These are phyloP conservation scores for Phytopythium cucurbitacearum DNA, from an alignment of 352 stramenopile species.

Conservation along the genomic window DNA sequence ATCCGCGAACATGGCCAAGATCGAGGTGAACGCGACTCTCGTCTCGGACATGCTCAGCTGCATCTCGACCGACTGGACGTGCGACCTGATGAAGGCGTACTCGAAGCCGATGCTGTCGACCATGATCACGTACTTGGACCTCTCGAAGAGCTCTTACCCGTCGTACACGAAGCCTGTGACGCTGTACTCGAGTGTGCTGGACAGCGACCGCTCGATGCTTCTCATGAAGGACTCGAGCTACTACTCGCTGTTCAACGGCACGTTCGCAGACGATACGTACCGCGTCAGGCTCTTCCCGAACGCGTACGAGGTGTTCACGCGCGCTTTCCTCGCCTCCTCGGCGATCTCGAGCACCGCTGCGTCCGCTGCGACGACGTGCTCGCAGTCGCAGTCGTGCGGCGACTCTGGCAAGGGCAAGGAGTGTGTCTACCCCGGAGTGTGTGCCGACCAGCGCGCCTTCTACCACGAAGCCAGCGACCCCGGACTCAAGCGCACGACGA, in stretches of 20 bases:
- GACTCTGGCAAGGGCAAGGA: slow-evolving; percentile 49
- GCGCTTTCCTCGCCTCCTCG: slow-evolving; percentile 57
- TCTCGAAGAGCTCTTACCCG: slow-evolving; percentile 39
- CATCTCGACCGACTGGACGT: slow-evolving; percentile 63
- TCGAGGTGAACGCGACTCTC: slow-evolving; percentile 50
- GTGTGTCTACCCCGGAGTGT: slow-evolving; percentile 78
- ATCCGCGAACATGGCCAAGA: slow-evolving; percentile 24
- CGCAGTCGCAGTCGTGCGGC: slow-evolving; percentile 48
- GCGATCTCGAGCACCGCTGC: slow-evolving; percentile 40
- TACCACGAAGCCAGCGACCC: slow-evolving; percentile 81
- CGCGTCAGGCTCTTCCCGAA: slow-evolving; percentile 71
- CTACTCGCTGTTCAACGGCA: slow-evolving; percentile 43
- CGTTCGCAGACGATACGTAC: slow-evolving; percentile 52
- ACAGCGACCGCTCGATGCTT: slow-evolving; percentile 43
- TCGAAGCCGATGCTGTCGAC: slow-evolving; percentile 55
- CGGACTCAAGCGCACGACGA: slow-evolving; percentile 46
- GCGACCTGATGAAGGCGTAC: slow-evolving; percentile 62
- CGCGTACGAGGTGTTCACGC: slow-evolving; percentile 76
- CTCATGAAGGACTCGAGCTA: slow-evolving; percentile 37
- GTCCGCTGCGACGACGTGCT: slow-evolving; percentile 32
- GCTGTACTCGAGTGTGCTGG: slow-evolving; percentile 52
- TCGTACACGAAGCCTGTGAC: slow-evolving; percentile 44
- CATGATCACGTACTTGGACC: slow-evolving; percentile 61
- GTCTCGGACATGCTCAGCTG: slow-evolving; percentile 56
- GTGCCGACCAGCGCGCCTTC: slow-evolving; percentile 43